These are phyloP conservation scores for Apophysomyces trapeziformis DNA, from an alignment of 371 early-diverging fungal genomes.

Conservation along the genomic window DNA sequence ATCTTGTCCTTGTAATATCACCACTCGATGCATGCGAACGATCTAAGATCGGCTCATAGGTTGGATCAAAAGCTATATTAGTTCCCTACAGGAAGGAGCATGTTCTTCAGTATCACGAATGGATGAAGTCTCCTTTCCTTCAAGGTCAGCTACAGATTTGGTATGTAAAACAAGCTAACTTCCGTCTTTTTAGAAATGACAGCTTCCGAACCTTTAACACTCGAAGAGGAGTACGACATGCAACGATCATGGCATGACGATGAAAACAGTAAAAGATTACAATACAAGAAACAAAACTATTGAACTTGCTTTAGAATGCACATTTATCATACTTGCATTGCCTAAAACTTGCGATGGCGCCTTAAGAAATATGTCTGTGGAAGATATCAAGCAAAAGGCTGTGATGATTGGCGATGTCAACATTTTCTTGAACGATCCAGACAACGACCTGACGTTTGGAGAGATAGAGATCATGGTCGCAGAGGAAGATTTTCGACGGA, in stretches of 20 bases:
- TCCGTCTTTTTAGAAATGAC: constrained; percentile 74
- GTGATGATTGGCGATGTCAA: constrained; percentile 95
- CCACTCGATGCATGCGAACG: constrained; percentile 19
- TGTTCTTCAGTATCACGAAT: constrained; percentile 87
- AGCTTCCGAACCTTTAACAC: constrained; percentile 89
- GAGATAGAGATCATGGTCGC: constrained; percentile 97
- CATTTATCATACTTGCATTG: constrained; percentile 67
- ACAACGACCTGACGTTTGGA: constrained; percentile 70
- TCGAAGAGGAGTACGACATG: constrained; percentile 95
- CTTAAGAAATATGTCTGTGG: constrained; percentile 32
- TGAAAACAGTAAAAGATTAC: constrained; percentile 64
- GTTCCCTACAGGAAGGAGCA: constrained; percentile 89
- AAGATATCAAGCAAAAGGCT: constrained; percentile 42
- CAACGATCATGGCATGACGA: constrained; percentile 89
- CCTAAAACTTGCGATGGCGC: constrained; percentile 23
- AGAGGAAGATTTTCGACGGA: constrained; percentile 66
- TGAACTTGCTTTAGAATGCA: constrained; percentile 56
- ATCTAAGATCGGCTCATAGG: constrained; percentile 42
- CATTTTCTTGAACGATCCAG: constrained; percentile 84
- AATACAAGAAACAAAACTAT: not conserved
- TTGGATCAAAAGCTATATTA: constrained; percentile 68
- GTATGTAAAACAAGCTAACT: not conserved
- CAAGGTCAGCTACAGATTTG: constrained; percentile 51
- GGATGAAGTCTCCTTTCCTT: constrained; percentile 92
- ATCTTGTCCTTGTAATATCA: constrained; percentile 37